Percentiles rank a stretch among this genome's conserved stretches.
phyloP scores from a whole-genome alignment of 768 basidiomycete genomes.

The Agrocybe pediades region DNA sequence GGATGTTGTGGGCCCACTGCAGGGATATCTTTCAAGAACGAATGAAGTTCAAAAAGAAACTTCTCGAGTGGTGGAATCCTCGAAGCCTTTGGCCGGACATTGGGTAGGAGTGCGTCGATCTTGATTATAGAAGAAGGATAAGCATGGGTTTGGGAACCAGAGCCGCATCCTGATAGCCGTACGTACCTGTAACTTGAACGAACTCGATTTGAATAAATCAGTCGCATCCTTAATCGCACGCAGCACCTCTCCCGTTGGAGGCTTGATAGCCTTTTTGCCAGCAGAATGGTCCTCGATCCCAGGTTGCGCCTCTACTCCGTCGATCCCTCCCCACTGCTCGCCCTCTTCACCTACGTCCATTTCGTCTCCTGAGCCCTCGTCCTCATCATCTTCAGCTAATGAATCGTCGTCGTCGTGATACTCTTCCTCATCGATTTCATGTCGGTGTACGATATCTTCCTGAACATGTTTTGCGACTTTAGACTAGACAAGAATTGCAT shows the following conservation, averaged over 20 bases:
- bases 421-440: conserved; percentile 12
- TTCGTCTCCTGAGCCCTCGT: conserved; percentile 6
- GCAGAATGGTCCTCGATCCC: conserved; percentile 10
- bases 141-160: background rate
- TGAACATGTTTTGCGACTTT: background rate
- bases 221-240: conserved; percentile 71
- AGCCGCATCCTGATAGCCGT: too few relatives aligned
- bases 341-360: conserved; percentile 21
- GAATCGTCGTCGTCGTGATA: background rate
- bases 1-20: conserved; percentile 64
- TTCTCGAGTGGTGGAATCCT: conserved; percentile 61
- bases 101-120: conserved; percentile 82
- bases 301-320: conserved; percentile 6
- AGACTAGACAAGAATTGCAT: background rate
- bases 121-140: conserved; percentile 28
- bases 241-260: conserved; percentile 73
- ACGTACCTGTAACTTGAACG: conserved; percentile 83
- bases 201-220: conserved; percentile 73
- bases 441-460: conserved; percentile 4
- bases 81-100: conserved; percentile 67
- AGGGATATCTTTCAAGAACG: conserved; percentile 61
- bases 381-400: conserved; percentile 5
- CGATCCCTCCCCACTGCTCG: conserved; percentile 31
- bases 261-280: conserved; percentile 41
- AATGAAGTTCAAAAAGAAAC: conserved; percentile 69